Percentiles rank a stretch among this genome's conserved stretches.
Evolutionary conservation across 805 yeast species (phyloP).

Genomic region (Wickerhamomyces hampshirensis): DNA sequence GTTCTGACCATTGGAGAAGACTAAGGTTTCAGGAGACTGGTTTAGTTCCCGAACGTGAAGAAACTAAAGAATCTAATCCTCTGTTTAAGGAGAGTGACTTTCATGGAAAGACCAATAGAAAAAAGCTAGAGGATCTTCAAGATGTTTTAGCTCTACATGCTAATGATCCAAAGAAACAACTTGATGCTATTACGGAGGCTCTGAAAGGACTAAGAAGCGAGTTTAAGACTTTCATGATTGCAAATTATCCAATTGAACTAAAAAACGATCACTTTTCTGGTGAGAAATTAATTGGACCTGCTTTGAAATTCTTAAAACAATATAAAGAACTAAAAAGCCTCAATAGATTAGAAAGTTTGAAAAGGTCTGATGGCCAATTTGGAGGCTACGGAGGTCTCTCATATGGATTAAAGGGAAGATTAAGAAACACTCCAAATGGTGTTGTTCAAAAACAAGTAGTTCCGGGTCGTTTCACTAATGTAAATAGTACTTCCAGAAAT

Average conservation of each 20-base stretch:
- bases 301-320: slow-evolving; percentile 29
- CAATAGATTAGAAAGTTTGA: slow-evolving; percentile 7
- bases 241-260: slow-evolving; percentile 42
- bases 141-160: slow-evolving; percentile 10
- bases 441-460: slow-evolving; percentile 45
- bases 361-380: slow-evolving; percentile 23
- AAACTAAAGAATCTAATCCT: slow-evolving; percentile 26
- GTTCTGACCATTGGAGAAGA: slow-evolving; percentile 57
- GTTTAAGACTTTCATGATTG: slow-evolving; percentile 51
- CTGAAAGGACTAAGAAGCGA: slow-evolving; percentile 44
- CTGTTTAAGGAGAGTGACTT: slow-evolving; percentile 23
- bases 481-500: slow-evolving; percentile 30
- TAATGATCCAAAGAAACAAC: slow-evolving; percentile 4
- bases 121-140: slow-evolving; percentile 19
- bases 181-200: slow-evolving; percentile 1
- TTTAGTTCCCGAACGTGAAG: slow-evolving; percentile 30
- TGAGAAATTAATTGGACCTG: slow-evolving; percentile 26
- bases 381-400: slow-evolving; percentile 78
- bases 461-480: slow-evolving; percentile 64
- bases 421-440: slow-evolving; percentile 70
- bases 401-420: slow-evolving; percentile 63
- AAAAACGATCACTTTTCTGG: slow-evolving; percentile 24
- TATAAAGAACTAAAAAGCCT: slow-evolving; percentile 4
- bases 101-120: slow-evolving; percentile 9
- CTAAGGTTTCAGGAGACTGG: slow-evolving; percentile 67